Evolutionary conservation across 2,329 filamentous ascomycete genomes (phyloP), one percentile per base, ranked within the genome.

Genomic region (Chaetomiaceae sp.): DNA sequence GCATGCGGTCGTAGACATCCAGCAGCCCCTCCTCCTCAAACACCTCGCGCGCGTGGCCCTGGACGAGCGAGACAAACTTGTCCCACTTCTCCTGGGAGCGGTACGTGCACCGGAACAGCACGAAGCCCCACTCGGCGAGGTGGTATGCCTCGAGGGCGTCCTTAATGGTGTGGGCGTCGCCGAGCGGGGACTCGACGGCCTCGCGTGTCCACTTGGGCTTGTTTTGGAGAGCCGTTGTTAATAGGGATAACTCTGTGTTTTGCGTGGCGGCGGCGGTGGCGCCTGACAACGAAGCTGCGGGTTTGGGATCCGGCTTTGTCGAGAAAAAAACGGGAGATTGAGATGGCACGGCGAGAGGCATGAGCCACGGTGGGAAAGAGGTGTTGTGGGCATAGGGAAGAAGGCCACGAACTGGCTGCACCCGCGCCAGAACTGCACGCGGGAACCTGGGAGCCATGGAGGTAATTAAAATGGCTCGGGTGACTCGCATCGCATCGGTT

Each of bases 51-150:
- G 42, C 42, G 16, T 46, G 19, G 20, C 20, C 5, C 19, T 51
- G 35, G 35, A 19, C 48, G 7, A 45, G 48, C 27, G 34, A n/a
- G 21, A 51, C 6, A 25, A 51, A 51, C 35, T 46, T 51, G n/a
- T 51, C 48, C 48, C 48, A 51, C 27, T 40, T 42, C 39, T 41
- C 27, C 27, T 51, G 48, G 5, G 48, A 51, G 34, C 35, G 20
- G 42, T 51, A 51, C 42, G 48, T 46, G 25, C 48, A 44, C 17
- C 48, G 48, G 19, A 45, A 14, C 3, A 51, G 17, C 7, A 51
- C 48, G 19, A 51, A 51, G 21, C 48, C 48, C 48, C 48, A 51
- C 8, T 9, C 4, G 40, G n/a, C 13, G 27, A 42, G 40, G 3
- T 17, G 30, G 23, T 30, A 31, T 20, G 9, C 6, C 5, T 31